Percentiles rank a stretch among this genome's conserved stretches.
These are phyloP conservation scores for Nemania serpens DNA, from an alignment of 2,329 filamentous ascomycete species.

Conservation along the genomic window DNA sequence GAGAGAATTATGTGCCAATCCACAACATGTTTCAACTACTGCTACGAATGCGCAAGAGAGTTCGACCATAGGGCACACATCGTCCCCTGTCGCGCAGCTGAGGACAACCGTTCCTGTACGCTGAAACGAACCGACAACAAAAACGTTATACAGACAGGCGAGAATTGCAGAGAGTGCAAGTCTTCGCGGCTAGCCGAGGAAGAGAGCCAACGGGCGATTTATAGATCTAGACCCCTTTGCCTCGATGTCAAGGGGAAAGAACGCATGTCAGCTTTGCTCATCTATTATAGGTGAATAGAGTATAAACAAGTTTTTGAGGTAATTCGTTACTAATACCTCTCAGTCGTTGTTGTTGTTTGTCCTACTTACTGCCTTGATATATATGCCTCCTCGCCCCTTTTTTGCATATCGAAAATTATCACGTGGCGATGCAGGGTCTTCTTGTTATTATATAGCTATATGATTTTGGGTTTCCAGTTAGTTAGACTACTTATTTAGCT, in stretches of 20 bases:
- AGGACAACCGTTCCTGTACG: not conserved
- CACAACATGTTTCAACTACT: constrained; percentile 6
- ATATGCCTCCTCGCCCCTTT: too few relatives aligned
- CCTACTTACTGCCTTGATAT: too few relatives aligned
- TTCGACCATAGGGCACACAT: constrained; percentile 6
- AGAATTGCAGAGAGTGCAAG: constrained; percentile 21
- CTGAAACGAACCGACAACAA: not conserved
- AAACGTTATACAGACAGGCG: not conserved
- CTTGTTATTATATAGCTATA: too few relatives aligned
- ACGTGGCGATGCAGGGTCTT: too few relatives aligned
- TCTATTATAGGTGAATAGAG: constrained; percentile 14
- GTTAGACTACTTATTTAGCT: too few relatives aligned
- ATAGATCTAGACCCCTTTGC: constrained; percentile 8
- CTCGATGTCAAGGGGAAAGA: not conserved
- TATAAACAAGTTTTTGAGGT: not conserved
- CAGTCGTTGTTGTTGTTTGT: too few relatives aligned
- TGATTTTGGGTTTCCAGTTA: too few relatives aligned
- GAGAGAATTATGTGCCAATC: constrained; percentile 12
- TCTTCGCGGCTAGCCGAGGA: constrained; percentile 11
- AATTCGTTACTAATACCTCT: too few relatives aligned
- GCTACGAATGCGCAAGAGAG: constrained; percentile 20
- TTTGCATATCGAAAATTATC: too few relatives aligned
- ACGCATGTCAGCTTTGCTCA: constrained; percentile 9
- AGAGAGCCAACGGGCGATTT: constrained; percentile 14
- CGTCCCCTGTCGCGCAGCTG: constrained; percentile 10